Conservation (phyloP, 225 moss, liverwort and hornwort species). For the Pseudoscleropodium purum region DNA sequence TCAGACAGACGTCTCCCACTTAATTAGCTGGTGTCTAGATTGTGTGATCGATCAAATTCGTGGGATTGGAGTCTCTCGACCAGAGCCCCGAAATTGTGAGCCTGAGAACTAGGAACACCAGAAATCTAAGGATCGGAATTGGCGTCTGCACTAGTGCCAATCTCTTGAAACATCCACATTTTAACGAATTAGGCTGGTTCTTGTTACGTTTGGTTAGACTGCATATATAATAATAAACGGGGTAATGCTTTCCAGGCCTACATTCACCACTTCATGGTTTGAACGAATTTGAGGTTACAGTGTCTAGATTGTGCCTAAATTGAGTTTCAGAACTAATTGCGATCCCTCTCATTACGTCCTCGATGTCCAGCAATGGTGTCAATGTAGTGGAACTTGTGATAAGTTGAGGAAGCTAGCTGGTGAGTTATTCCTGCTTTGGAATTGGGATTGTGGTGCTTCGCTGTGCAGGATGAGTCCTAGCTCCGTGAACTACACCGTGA, state of each 20-base stretch:
- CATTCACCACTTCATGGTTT: not conserved
- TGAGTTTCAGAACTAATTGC: not conserved
- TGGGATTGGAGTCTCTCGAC: not conserved
- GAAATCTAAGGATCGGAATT: not conserved
- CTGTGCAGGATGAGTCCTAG: slow-evolving; percentile 5
- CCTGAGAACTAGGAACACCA: not conserved
- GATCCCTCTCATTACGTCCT: not conserved
- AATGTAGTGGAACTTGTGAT: not conserved
- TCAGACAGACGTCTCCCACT: not conserved
- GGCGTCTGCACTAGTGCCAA: too few species aligned
- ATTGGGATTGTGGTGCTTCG: not conserved
- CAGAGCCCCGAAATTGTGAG: not conserved
- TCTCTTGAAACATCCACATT: not conserved
- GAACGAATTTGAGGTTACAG: not conserved
- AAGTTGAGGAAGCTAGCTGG: not conserved
- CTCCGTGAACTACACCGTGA: not conserved
- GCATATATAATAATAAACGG: too few species aligned
- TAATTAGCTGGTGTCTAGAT: too few species aligned
- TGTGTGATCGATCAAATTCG: not conserved
- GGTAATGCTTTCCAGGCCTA: not conserved
- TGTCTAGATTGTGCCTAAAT: not conserved
- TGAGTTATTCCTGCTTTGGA: not conserved
- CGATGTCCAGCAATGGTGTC: not conserved
- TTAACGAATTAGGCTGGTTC: not conserved
- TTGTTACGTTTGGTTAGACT: too few species aligned